These are phyloP conservation scores for Apiospora phragmitis DNA, from an alignment of 2,329 filamentous ascomycete species.

Conservation along the genomic window DNA sequence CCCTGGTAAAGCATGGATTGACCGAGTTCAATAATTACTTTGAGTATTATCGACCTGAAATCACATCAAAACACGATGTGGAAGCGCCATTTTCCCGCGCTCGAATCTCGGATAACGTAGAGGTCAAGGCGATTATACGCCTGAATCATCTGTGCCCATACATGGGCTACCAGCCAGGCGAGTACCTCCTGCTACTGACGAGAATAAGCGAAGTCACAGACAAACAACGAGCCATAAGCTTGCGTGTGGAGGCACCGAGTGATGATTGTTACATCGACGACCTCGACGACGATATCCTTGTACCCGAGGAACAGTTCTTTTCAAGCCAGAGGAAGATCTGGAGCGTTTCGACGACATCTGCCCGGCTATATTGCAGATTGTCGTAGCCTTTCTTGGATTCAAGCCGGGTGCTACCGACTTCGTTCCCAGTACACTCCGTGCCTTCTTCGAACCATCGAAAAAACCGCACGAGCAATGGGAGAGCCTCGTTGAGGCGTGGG, in stretches of 20 bases:
- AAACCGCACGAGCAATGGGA: neutral
- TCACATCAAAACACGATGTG: neutral
- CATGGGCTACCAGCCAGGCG: slow-evolving; percentile 2
- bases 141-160: neutral
- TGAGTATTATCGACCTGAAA: neutral
- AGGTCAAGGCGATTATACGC: neutral
- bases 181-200: neutral
- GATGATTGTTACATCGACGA: no score
- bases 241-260: neutral
- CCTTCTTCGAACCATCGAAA: neutral
- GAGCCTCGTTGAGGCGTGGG: neutral
- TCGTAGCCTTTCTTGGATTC: neutral
- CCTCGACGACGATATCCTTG: neutral
- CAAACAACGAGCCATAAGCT: neutral
- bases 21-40: neutral
- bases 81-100: rapidly evolving
- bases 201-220: neutral
- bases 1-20: neutral
- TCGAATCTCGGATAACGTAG: neutral
- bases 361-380: neutral
- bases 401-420: neutral
- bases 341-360: neutral
- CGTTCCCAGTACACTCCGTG: neutral
- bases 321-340: neutral
- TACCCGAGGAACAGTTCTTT: slow-evolving; percentile 1